phyloP scores from a whole-genome alignment of 2,329 filamentous ascomycete genomes.

The Coniella lustricola region DNA sequence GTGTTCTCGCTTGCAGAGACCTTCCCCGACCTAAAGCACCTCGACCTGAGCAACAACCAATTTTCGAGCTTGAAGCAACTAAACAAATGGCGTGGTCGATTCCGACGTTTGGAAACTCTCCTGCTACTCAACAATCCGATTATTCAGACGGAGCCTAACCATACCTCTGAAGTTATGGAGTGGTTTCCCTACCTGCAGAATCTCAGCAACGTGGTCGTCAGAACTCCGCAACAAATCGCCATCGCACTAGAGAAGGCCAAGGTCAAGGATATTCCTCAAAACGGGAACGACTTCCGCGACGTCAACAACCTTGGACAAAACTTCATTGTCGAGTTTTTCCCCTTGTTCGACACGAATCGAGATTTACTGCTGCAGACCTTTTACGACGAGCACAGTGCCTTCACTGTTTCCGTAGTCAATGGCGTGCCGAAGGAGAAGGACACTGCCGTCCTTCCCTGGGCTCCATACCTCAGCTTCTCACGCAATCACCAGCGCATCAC shows the following conservation, averaged over 20 bases:
- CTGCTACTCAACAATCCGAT: slow-evolving; percentile 74
- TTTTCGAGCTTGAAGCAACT: slow-evolving; percentile 63
- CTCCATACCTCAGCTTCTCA: slow-evolving; percentile 67
- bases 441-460: slow-evolving; percentile 53
- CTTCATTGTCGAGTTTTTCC: slow-evolving; percentile 69
- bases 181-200: slow-evolving; percentile 79
- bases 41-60: slow-evolving; percentile 82
- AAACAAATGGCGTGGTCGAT: slow-evolving; percentile 70
- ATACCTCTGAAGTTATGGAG: slow-evolving; percentile 60
- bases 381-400: slow-evolving; percentile 70
- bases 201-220: slow-evolving; percentile 68
- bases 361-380: slow-evolving; percentile 54
- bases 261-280: slow-evolving; percentile 54
- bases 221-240: slow-evolving; percentile 63
- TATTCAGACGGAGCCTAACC: slow-evolving; percentile 55
- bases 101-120: slow-evolving; percentile 72
- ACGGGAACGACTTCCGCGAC: slow-evolving; percentile 65
- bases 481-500: slow-evolving; percentile 69
- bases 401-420: slow-evolving; percentile 69
- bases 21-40: slow-evolving; percentile 78
- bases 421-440: slow-evolving; percentile 38
- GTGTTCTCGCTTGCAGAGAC: slow-evolving; percentile 71
- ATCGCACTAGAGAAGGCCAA: slow-evolving; percentile 42
- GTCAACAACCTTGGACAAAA: slow-evolving; percentile 66
- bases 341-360: slow-evolving; percentile 66